Evolutionary conservation across 257 asterid species (phyloP).

Genomic region (Solanum etuberosum): DNA sequence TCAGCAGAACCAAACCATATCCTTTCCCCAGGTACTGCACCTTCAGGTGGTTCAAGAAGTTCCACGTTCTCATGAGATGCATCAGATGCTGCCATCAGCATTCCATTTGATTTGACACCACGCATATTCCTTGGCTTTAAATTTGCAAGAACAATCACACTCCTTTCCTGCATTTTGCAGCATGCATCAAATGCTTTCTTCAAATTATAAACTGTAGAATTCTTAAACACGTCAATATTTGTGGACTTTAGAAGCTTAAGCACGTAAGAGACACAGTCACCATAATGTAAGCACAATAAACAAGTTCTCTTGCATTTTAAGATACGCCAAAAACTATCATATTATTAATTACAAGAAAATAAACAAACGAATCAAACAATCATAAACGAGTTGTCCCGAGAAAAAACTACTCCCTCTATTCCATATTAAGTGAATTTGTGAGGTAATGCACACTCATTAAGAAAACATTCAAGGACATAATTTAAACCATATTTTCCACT

Average conservation of each 20-base stretch:
- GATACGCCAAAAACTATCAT: background rate
- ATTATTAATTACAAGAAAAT: background rate
- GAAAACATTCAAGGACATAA: background rate
- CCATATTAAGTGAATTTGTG: background rate
- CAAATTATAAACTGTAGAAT: background rate
- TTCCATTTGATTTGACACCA: slow-evolving; percentile 79
- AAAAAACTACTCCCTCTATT: background rate
- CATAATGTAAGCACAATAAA: background rate
- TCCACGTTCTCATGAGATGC: slow-evolving; percentile 81
- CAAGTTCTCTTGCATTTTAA: background rate
- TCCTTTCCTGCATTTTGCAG: slow-evolving; percentile 43
- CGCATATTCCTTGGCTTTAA: slow-evolving; percentile 98
- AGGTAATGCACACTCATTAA: background rate
- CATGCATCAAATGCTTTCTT: background rate
- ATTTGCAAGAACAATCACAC: slow-evolving; percentile 81
- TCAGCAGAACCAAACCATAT: slow-evolving; percentile 85
- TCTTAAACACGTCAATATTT: background rate
- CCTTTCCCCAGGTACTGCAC: slow-evolving; percentile 77
- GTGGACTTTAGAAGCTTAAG: background rate
- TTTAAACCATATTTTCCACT: background rate
- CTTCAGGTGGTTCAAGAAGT: slow-evolving; percentile 79
- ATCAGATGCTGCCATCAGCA: slow-evolving; percentile 98
- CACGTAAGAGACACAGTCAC: background rate
- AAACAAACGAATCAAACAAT: background rate
- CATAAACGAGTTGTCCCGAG: background rate